Evolutionary conservation across 345 rosid genomes (phyloP).

Genomic region (Populus davidiana): DNA sequence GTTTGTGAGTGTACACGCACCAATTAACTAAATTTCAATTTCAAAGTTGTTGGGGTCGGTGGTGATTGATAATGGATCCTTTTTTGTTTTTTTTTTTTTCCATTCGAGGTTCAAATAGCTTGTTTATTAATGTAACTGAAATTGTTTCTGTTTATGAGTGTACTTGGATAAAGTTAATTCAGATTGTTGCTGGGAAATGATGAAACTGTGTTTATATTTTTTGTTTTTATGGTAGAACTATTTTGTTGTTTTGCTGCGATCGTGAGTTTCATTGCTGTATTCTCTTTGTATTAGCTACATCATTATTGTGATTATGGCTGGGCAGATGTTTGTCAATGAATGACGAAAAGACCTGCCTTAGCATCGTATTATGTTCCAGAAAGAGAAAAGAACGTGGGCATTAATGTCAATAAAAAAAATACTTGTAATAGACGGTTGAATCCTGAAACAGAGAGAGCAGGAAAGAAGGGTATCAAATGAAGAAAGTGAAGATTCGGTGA

Average conservation of each 20-base stretch:
- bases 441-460: background rate
- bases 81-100: background rate
- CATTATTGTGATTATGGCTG: background rate
- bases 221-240: background rate
- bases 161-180: background rate
- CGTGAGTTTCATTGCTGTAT: background rate
- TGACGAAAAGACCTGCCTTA: background rate
- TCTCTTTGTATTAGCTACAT: background rate
- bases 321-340: background rate
- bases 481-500: background rate
- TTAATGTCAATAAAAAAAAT: background rate
- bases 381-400: background rate
- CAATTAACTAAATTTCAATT: background rate
- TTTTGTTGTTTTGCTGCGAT: background rate
- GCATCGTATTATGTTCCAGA: background rate
- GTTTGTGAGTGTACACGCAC: background rate
- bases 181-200: background rate
- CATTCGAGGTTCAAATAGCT: background rate
- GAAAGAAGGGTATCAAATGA: background rate
- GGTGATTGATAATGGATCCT: background rate
- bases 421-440: slow-evolving; percentile 7
- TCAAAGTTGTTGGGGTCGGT: background rate
- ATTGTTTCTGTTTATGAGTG: background rate
- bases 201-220: background rate
- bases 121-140: background rate